Base-by-base conservation (phyloP, 345 rosid species). In the Excoecaria agallocha region DNA sequence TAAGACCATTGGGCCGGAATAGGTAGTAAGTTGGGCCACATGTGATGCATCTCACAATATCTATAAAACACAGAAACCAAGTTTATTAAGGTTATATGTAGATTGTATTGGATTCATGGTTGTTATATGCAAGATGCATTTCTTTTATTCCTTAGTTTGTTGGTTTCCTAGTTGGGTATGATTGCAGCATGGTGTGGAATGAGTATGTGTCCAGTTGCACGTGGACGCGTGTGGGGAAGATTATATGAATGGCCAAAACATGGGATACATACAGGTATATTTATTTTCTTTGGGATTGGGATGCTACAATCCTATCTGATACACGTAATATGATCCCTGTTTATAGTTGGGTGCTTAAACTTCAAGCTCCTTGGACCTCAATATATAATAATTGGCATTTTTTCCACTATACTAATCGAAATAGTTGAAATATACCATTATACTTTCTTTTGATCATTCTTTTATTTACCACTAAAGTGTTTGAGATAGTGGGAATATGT, bases 171-270 rank as follows among this genome's bases (percentile, higher is more conserved):
- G 22, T 15, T 5, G 12, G 22, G 48, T 63, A 15, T 3, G 38
- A 38, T 2, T 37, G 69, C 69, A 20, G 69, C 69, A 66, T 66
- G 52, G 52, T 11, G 11, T 12, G 52, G 69, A 15, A 45, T 66
- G 10, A 24, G 5, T 16, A 17, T 43, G 24, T 38, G 22, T 15
- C 51, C 8, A 45, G 69, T 10, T 66, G 54, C 69, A 45, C 69
- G 54, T 66, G 69, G 52, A 66, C 43, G 63, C 12, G 2, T 12
- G 15, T 35, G 11, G 66, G 12, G 24, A 20, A 35, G 66, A 37
- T 4, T 2, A 30, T 30, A 6, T 30, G 39, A 60, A 62, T 37
- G 66, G 46, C 20, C 45, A 6, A 62, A 62, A 60, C n/a, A 60
- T 60, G 65, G 65, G 65, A 60, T 60, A 13, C 7, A 60, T 60